Conservation (phyloP, 768 basidiomycete species). For the Tulasnella sp. region DNA sequence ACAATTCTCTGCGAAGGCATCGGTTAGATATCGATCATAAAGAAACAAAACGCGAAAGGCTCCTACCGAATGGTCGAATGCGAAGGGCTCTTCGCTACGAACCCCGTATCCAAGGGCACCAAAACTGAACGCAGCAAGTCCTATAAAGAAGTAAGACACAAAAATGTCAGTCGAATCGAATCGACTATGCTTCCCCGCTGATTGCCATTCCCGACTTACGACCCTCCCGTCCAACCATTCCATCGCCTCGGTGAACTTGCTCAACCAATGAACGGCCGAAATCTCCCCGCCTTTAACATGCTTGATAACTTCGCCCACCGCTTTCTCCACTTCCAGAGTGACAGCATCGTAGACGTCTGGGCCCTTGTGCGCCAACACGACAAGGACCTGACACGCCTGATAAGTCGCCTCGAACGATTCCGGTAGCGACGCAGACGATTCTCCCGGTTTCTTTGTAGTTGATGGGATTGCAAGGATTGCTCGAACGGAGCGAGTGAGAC, state of each 20-base stretch:
- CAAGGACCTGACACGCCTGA: constrained; percentile 20
- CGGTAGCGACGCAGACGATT: neutral
- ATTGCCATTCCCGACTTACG: constrained; percentile 31
- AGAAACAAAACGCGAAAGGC: neutral
- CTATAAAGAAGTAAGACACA: constrained; percentile 27
- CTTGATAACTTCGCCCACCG: constrained; percentile 31
- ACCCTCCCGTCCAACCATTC: constrained; percentile 55
- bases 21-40: neutral
- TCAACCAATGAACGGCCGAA: constrained; percentile 44
- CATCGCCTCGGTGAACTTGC: constrained; percentile 42
- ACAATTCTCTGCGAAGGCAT: constrained; percentile 32
- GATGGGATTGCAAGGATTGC: neutral
- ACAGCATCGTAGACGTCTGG: constrained; percentile 48
- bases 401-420: constrained; percentile 17
- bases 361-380: constrained; percentile 32
- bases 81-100: constrained; percentile 33
- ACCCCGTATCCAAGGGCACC: constrained; percentile 61
- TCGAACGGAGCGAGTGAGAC: neutral
- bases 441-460: neutral
- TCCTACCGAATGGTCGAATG: constrained; percentile 34
- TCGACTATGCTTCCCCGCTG: neutral
- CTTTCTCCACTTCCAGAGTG: constrained; percentile 44
- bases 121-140: constrained; percentile 48
- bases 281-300: constrained; percentile 4
- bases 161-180: constrained; percentile 8